Percentiles rank a stretch among this genome's conserved stretches.
phyloP scores from a whole-genome alignment of 306 rosid species.

The Cucurbita pepo region DNA sequence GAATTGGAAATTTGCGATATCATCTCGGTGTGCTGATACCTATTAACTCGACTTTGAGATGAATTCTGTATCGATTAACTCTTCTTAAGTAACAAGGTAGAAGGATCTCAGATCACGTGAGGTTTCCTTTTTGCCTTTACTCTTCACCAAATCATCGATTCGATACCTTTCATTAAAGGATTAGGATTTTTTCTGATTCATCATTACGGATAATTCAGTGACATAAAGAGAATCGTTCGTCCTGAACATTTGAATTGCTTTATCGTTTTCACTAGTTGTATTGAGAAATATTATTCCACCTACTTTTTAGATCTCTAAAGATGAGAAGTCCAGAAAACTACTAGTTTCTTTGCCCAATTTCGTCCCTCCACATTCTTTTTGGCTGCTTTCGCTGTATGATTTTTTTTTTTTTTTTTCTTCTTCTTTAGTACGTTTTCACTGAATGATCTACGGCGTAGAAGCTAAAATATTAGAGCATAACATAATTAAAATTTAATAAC shows the following conservation, averaged over 20 bases:
- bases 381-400: conserved; percentile 5
- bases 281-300: background rate
- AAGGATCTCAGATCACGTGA: background rate
- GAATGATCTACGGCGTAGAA: background rate
- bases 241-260: background rate
- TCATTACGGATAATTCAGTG: background rate
- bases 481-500: background rate
- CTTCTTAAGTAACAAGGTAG: background rate
- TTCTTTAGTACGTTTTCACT: background rate
- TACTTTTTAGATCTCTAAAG: background rate
- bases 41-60: background rate
- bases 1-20: background rate
- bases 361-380: background rate
- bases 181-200: background rate
- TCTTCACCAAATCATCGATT: background rate
- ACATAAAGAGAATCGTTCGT: background rate
- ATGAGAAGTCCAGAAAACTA: background rate
- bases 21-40: background rate
- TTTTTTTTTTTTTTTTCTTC: background rate
- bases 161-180: background rate
- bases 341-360: background rate
- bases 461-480: background rate
- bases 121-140: background rate
- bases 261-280: background rate
- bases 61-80: background rate